phyloP scores from a whole-genome alignment of 768 basidiomycete genomes.

The Amanita muscaria region DNA sequence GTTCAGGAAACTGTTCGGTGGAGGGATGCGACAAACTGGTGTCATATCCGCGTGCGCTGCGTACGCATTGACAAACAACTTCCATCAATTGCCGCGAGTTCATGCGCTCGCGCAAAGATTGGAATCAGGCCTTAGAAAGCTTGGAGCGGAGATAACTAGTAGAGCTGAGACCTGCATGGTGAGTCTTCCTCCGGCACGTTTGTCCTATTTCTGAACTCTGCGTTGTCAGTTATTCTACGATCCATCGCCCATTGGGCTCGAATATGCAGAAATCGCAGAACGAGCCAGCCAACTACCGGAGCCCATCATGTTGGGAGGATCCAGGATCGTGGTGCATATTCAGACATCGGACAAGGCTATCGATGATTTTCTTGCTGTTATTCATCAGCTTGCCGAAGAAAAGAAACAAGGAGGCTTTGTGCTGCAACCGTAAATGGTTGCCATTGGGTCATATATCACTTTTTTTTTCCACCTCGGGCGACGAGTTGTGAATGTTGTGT shows the following conservation, averaged over 20 bases:
- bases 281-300: constrained; percentile 52
- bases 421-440: too few species aligned
- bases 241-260: constrained; percentile 60
- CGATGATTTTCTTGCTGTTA: constrained; percentile 66
- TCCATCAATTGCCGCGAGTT: constrained; percentile 63
- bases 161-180: constrained; percentile 89
- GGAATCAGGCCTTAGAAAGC: constrained; percentile 56
- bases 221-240: constrained; percentile 68
- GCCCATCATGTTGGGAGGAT: constrained; percentile 63
- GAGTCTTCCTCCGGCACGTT: constrained; percentile 14
- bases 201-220: background rate
- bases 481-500: too few species aligned
- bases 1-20: constrained; percentile 93
- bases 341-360: constrained; percentile 75
- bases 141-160: constrained; percentile 67
- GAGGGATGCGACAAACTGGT: constrained; percentile 92
- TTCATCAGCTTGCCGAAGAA: constrained; percentile 59
- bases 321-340: constrained; percentile 78
- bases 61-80: constrained; percentile 78
- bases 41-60: constrained; percentile 74
- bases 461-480: too few species aligned
- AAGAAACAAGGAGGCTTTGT: constrained; percentile 54
- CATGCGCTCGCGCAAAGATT: constrained; percentile 70
- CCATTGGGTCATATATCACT: too few species aligned
- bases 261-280: constrained; percentile 61